Base-by-base conservation (phyloP, 2,329 filamentous ascomycete species). In the Colletotrichum salicis region DNA sequence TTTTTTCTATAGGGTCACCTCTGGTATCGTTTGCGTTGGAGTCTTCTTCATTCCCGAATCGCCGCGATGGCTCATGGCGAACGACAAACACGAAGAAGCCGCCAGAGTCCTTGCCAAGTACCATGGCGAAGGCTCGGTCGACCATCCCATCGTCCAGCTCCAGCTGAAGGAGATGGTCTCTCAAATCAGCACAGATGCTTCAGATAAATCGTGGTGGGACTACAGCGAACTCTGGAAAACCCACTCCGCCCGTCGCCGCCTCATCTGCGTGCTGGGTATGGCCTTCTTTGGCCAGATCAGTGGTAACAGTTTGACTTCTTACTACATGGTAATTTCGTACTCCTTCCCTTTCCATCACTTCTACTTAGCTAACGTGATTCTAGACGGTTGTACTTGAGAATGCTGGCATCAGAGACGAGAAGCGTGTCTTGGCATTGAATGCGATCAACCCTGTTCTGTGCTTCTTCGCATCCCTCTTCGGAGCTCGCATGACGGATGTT, bases 121-220 rank as follows among this genome's bases (percentile, higher is more conserved):
- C 68, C 87, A 89, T 73, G 87, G 87, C 59, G 84, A 89, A 55
- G 87, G 87, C 31, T 81, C 84, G 29, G 78, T 79, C 10, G 81
- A 87, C 13, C 85, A 86, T 67, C 82, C 86, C 2, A 84, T 87
- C 73, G 87, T 89, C 3, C 82, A 84, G 74, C 81, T 89, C 3
- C 85, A 88, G 76, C 82, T 88, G 71, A 83, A 85, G 74, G 85
- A 89, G 70, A 84, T 87, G 80, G 76, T 82, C 10, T 77, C 77
- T n/a, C 82, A 84, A 65, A 85, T 85, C 62, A 82, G 84, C n/a
- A 80, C 80, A 8, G 84, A 87, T 63, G 86, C 84, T 8, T 85
- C 85, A 1, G 87, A 88, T 71, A 88, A 88, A 80, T 82, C 83
- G 59, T 88, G 86, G 86, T 88, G 85, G 84, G 87, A 89, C 75